Evolutionary conservation across 2,329 filamentous ascomycete species (phyloP), one percentile per base, ranked within the genome.

Genomic region (Aspergillus latus): DNA sequence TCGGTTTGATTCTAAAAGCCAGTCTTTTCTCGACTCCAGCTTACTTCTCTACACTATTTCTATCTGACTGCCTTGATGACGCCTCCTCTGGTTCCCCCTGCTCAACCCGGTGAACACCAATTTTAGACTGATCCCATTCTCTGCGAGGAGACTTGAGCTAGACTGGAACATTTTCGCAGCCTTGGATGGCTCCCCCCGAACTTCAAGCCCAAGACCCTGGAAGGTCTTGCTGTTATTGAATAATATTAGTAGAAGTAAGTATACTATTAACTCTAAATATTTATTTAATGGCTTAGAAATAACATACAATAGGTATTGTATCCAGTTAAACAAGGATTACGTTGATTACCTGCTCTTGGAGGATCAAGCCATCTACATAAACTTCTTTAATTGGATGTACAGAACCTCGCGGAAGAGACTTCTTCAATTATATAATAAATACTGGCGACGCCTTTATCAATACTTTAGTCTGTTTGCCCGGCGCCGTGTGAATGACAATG

Each of bases 351-450:
- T 67, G 49, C 60, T 67, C 1, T 45, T 56, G 7, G 32, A 34
- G 32, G 32, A 34, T 62, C 26, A 68, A 66, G 46, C 60, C 54
- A 34, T 34, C 5, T 68, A 68, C 4, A 67, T 65, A 37, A 66
- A 66, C 40, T 65, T 69, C 52, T 68, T 68, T 28, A 56, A 68
- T 30, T 68, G 28, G 64, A 68, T 67, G 29, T 64, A 39, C 2
- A 68, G 54, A 26, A 66, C 52, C n/a, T 68, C 54, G 52, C 44
- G 52, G 56, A 37, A 65, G 58, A 68, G 66, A 54, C 1, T 7
- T 3, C 61, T 66, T 42, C 44, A 67, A 10, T 66, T 49, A 0
- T 68, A 68, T 45, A 34, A 69, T 29, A 39, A 66, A 56, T 69
- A 68, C 56, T 67, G 16, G 62, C 59, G 60, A 26, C 59, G 59